Evolutionary conservation across 2,329 filamentous ascomycete species (phyloP).

Genomic region (Aspergillus sp.): DNA sequence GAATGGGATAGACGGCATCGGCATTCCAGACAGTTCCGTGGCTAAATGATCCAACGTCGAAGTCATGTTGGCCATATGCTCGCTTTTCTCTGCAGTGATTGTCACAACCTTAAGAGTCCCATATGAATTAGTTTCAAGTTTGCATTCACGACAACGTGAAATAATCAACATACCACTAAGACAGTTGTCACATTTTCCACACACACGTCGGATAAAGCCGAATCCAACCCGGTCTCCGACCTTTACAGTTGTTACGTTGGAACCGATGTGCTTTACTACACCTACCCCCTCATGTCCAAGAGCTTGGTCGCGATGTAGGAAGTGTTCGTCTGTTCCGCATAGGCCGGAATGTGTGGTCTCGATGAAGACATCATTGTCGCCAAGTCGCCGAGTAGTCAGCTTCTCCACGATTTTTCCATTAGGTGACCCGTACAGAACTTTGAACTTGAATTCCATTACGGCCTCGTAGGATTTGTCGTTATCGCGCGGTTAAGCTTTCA

Average conservation of each 20-base stretch:
- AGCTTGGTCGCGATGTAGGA: slow-evolving; percentile 17
- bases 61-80: slow-evolving; percentile 28
- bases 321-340: slow-evolving; percentile 27
- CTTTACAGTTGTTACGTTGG: slow-evolving; percentile 48
- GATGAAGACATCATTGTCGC: slow-evolving; percentile 19
- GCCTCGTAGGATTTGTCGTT: too few species aligned
- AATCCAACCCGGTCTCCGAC: slow-evolving; percentile 40
- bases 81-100: slow-evolving; percentile 25
- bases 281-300: slow-evolving; percentile 59
- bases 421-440: too few species aligned
- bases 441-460: too few species aligned
- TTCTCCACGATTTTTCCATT: too few species aligned
- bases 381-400: background rate
- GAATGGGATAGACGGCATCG: slow-evolving; percentile 20
- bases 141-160: background rate
- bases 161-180: slow-evolving; percentile 15
- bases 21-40: slow-evolving; percentile 33
- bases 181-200: slow-evolving; percentile 34
- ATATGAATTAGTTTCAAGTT: background rate
- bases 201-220: slow-evolving; percentile 31
- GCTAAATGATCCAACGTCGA: slow-evolving; percentile 35
- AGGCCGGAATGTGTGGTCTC: slow-evolving; percentile 24
- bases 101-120: slow-evolving; percentile 12
- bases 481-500: too few species aligned
- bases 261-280: slow-evolving; percentile 49